Evolutionary conservation across 371 early-diverging fungal genomes (phyloP).

Genomic region (Rhizopus delemar): DNA sequence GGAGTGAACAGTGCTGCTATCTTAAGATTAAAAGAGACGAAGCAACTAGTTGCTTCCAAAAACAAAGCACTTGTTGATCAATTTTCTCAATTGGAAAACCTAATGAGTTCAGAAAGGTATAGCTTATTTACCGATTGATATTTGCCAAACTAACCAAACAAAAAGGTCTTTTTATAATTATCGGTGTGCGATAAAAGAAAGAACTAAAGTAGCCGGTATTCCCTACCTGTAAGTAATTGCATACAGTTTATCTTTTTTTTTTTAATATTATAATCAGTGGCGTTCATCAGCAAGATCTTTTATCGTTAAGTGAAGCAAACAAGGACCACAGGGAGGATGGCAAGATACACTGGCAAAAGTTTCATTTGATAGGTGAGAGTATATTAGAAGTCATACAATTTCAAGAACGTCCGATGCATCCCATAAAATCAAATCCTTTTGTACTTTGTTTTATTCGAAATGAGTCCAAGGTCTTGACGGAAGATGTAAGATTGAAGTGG

Average conservation of each 20-base stretch:
- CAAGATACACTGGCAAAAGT: slow-evolving; percentile 1
- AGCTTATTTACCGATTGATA: neutral
- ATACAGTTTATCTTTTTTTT: neutral
- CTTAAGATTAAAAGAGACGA: slow-evolving; percentile 58
- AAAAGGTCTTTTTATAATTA: slow-evolving; percentile 61
- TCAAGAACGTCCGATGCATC: neutral
- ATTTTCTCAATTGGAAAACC: slow-evolving; percentile 54
- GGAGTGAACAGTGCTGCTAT: slow-evolving; percentile 68
- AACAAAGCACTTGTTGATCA: slow-evolving; percentile 51
- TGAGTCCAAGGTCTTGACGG: slow-evolving; percentile 9
- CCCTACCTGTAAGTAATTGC: slow-evolving; percentile 52
- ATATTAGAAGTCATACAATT: slow-evolving; percentile 43
- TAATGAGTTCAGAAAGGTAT: slow-evolving; percentile 66
- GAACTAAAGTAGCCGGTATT: slow-evolving; percentile 50
- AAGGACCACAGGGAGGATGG: slow-evolving; percentile 43
- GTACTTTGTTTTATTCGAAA: slow-evolving; percentile 9
- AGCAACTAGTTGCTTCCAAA: slow-evolving; percentile 38
- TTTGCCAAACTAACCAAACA: neutral
- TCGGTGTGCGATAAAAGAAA: slow-evolving; percentile 54
- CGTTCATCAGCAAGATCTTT: slow-evolving; percentile 55
- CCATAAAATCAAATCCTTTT: neutral
- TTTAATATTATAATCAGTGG: slow-evolving; percentile 20
- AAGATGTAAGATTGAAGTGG: neutral
- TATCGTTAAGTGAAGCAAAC: slow-evolving; percentile 53
- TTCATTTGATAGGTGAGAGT: slow-evolving; percentile 52